A percentile compares a stretch with the other conserved stretches of the same genome.
Conservation (phyloP, 305 asterid genomes). For the Fraxinus xanthoxyloides region DNA sequence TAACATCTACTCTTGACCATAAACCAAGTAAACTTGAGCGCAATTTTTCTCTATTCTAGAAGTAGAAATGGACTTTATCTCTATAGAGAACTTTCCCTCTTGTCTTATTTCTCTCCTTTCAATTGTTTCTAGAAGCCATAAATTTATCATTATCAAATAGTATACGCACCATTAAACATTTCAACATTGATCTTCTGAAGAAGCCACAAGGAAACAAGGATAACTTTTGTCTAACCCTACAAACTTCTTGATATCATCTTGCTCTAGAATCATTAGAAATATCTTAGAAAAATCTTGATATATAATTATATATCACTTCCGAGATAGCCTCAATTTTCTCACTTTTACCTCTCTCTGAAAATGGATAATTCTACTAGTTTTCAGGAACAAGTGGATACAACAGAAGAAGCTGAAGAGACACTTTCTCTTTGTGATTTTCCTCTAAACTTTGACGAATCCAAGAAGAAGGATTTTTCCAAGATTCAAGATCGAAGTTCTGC, state of each 20-base stretch:
- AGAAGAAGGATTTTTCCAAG: not conserved
- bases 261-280: not conserved
- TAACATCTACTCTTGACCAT: not conserved
- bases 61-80: not conserved
- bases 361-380: conserved; percentile 18
- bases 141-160: not conserved
- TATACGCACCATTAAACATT: not conserved
- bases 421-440: conserved; percentile 40
- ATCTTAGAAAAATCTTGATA: not conserved
- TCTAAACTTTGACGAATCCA: conserved; percentile 8
- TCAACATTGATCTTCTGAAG: not conserved
- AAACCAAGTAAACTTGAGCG: not conserved
- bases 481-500: conserved; percentile 26
- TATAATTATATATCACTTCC: not conserved
- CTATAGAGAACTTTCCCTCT: not conserved
- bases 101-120: not conserved
- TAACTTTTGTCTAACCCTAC: not conserved
- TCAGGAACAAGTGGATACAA: not conserved
- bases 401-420: conserved; percentile 28
- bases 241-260: not conserved
- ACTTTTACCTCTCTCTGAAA: not conserved
- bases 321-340: not conserved
- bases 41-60: not conserved
- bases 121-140: not conserved
- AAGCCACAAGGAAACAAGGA: not conserved